These are phyloP conservation scores for Euphorbia tirucalli DNA, from an alignment of 345 rosid species.

Conservation along the genomic window DNA sequence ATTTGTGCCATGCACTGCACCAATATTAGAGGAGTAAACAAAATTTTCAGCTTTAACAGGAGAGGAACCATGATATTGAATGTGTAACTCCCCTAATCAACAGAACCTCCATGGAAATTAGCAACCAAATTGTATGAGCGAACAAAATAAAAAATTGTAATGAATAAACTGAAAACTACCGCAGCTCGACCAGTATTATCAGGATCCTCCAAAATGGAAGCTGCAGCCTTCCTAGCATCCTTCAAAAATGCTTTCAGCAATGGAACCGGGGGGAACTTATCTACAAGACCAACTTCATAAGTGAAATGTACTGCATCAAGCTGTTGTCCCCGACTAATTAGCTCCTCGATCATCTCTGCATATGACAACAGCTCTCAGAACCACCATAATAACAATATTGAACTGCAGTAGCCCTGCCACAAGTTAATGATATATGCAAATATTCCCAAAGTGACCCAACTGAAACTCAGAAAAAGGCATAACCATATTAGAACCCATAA, in stretches of 20 bases:
- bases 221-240: conserved; percentile 88
- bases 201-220: conserved; percentile 78
- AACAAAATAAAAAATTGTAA: background rate
- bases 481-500: no score
- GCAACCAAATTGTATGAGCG: background rate
- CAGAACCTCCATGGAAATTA: background rate
- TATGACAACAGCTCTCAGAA: background rate
- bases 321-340: conserved; percentile 89
- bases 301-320: conserved; percentile 98
- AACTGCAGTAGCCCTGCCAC: background rate
- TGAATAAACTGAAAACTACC: conserved; percentile 42
- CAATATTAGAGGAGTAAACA: background rate
- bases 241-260: conserved; percentile 78
- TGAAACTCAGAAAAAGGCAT: background rate
- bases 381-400: background rate
- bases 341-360: conserved; percentile 83
- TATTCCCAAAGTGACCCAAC: background rate
- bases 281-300: conserved; percentile 85
- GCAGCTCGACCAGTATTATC: conserved; percentile 78
- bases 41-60: background rate
- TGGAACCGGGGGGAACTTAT: conserved; percentile 85
- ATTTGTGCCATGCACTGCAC: background rate
- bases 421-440: background rate
- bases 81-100: conserved; percentile 2
- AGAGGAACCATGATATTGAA: conserved; percentile 11